Base-by-base conservation (phyloP, 768 basidiomycete genomes). In the Pleurotus citrinopileatus region DNA sequence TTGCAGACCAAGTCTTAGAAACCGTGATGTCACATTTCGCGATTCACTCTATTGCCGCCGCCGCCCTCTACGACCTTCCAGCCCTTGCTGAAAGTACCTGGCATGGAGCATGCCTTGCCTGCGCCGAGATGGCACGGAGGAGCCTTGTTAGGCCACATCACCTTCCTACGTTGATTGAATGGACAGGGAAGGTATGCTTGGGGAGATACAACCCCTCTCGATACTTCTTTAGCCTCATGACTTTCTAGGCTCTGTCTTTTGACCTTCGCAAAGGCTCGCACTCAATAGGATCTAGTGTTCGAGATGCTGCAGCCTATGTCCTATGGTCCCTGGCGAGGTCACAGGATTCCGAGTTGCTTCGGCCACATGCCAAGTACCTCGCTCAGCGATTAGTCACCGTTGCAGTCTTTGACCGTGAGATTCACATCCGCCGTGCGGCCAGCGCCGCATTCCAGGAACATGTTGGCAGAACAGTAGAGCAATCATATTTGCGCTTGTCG, bases 371-470 rank as follows among this genome's bases (percentile, higher is more conserved):
- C 4, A 67, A 72, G 3, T 70, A 74, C 42, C 78, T 98, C 19
- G 89, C 95, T 4, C 80, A 75, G 40, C 72, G 73, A 27, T 78
- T 98, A 55, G 83, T 86, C n/a, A 80, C 82, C 20, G 89, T 92
- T 22, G 84, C 96, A 1, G 72, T 93, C 26, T 95, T 84, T 65
- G 97, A 99, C 73, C 82, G 97, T 27, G 97, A 99, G 68, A 84
- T 98, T 25, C 91, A 93, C 57, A 94, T 99, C 53, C 81, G 97
- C 22, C 75, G 97, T 59, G 96, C 97, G 12, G 95, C 95, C 10
- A 98, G 96, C 68, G 97, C 97, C 15, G 92, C 95, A 10, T 98
- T 92, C 66, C 97, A 99, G 70, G 97, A 99, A 72, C 87, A 89
- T 63, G 97, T 98, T 34, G 97, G 97, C 10, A 77, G 97, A 65